Percentiles rank a stretch among this genome's conserved stretches.
These are phyloP conservation scores for Fusarium annulatum DNA, from an alignment of 2,329 filamentous ascomycete genomes.

Conservation along the genomic window DNA sequence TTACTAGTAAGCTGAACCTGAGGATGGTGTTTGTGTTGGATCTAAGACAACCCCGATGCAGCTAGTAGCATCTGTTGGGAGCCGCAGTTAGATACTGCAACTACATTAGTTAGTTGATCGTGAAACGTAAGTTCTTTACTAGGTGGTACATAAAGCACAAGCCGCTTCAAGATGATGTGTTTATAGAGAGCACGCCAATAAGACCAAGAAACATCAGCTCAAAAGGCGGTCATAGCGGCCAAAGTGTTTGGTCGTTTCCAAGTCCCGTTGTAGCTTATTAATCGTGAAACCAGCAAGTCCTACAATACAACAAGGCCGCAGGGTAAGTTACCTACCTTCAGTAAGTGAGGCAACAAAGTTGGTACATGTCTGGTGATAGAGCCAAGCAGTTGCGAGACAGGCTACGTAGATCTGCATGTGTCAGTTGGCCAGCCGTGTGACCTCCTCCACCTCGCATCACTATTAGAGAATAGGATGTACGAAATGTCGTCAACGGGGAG, in stretches of 20 bases:
- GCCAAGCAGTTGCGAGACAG: not conserved
- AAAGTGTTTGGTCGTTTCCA: not conserved
- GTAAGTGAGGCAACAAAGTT: not conserved
- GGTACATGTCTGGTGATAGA: not conserved
- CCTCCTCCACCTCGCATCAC: not conserved
- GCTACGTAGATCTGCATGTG: slow-evolving; percentile 2
- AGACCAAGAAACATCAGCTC: not conserved
- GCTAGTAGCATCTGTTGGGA: slow-evolving; percentile 29
- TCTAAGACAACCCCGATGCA: slow-evolving; percentile 28
- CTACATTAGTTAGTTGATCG: not conserved
- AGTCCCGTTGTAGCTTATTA: not conserved
- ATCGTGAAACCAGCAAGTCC: not conserved
- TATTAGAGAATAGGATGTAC: not conserved
- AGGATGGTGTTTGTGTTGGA: slow-evolving; percentile 23
- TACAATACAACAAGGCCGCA: not conserved
- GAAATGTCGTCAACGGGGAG: not conserved
- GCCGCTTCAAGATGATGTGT: not conserved
- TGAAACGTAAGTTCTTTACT: slow-evolving; percentile 18
- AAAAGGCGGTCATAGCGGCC: not conserved
- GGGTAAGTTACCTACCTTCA: not conserved
- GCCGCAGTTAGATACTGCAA: not conserved
- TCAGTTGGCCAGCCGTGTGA: slow-evolving; percentile 24
- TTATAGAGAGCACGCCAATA: not conserved
- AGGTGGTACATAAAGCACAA: not conserved
- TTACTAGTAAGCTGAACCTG: slow-evolving; percentile 7